Evolutionary conservation across 495 filamentous ascomycete genomes (phyloP).

Genomic region (Penicillium steckii): DNA sequence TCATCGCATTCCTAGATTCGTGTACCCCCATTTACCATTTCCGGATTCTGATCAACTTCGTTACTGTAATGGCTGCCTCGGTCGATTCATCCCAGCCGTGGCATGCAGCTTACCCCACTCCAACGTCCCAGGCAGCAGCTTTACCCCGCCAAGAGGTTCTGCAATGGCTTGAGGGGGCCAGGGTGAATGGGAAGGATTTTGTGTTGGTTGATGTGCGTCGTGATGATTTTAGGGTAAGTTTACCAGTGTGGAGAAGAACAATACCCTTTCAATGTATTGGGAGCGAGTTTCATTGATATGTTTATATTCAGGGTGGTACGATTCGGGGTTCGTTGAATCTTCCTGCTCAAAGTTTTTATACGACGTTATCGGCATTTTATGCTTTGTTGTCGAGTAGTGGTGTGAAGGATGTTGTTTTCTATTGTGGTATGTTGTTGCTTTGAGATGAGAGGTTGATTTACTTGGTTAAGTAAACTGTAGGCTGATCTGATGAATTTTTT

Average conservation of each 20-base stretch:
- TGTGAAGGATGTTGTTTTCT: slow-evolving; percentile 59
- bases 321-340: slow-evolving; percentile 69
- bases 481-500: not conserved
- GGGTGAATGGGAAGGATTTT: slow-evolving; percentile 48
- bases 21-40: too few species aligned
- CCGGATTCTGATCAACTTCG: too few species aligned
- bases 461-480: too few species aligned
- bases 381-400: slow-evolving; percentile 48
- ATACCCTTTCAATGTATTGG: too few species aligned
- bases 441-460: too few species aligned
- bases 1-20: too few species aligned
- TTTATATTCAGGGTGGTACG: slow-evolving; percentile 58
- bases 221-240: slow-evolving; percentile 57
- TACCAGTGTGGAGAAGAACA: too few species aligned
- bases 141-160: slow-evolving; percentile 40
- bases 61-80: not conserved
- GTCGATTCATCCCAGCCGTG: slow-evolving; percentile 28
- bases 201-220: slow-evolving; percentile 63
- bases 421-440: slow-evolving; percentile 57
- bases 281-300: too few species aligned
- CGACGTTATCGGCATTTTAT: slow-evolving; percentile 57
- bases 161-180: slow-evolving; percentile 37
- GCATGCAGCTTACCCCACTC: slow-evolving; percentile 46
- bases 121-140: slow-evolving; percentile 24
- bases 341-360: slow-evolving; percentile 65